Conservation (phyloP, 306 rosid genomes). For the Rosa chinensis region DNA sequence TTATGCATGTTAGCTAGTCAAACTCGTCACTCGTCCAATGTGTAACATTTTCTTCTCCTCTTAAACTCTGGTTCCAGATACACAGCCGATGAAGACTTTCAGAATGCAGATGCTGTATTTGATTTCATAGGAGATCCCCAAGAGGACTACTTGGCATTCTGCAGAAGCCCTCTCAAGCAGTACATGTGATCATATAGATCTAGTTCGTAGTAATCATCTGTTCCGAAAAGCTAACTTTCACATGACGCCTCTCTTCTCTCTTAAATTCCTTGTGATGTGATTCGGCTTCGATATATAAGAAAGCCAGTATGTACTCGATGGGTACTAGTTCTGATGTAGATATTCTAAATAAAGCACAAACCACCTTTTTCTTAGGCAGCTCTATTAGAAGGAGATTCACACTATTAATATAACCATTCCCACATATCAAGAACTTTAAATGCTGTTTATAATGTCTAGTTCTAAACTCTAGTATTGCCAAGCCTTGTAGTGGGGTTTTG, state of each 20-base stretch:
- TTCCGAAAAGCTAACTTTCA: not conserved
- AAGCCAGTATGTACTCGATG: not conserved
- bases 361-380: not conserved
- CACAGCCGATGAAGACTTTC: constrained; percentile 84
- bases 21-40: not conserved
- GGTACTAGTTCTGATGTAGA: not conserved
- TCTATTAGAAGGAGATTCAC: not conserved
- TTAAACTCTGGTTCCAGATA: constrained; percentile 52
- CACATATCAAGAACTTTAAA: too few relatives aligned
- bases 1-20: not conserved
- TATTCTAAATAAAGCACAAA: not conserved
- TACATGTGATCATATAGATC: constrained; percentile 51
- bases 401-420: not conserved
- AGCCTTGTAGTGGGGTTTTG: too few relatives aligned
- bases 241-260: not conserved
- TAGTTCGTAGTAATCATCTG: too few relatives aligned
- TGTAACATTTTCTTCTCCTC: not conserved
- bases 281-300: not conserved
- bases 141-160: constrained; percentile 86
- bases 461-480: too few relatives aligned
- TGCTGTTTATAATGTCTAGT: too few relatives aligned
- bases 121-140: constrained; percentile 96
- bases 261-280: not conserved
- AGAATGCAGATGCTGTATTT: constrained; percentile 83
- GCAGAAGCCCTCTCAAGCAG: constrained; percentile 86